A percentile compares a stretch with the other conserved stretches of the same genome.
phyloP scores from a whole-genome alignment of 768 basidiomycete genomes.

The Collybiopsis luxurians region DNA sequence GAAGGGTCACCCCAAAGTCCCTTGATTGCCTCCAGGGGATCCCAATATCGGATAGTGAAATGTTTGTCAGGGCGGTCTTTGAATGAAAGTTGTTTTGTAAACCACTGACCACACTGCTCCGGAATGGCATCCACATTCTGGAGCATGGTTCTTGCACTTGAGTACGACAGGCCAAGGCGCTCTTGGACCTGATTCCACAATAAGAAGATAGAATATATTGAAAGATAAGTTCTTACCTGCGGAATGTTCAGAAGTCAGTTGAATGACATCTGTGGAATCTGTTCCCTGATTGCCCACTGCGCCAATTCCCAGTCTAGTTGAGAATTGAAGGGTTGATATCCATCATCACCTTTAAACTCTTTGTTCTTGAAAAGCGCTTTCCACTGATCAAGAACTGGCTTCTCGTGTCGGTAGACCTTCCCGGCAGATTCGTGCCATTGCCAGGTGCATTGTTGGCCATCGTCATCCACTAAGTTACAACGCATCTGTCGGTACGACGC shows the following conservation, averaged over 20 bases:
- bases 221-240: not conserved
- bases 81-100: not conserved
- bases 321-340: not conserved
- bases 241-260: not conserved
- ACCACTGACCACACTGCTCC: not conserved
- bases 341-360: too few relatives aligned
- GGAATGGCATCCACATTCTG: constrained; percentile 10
- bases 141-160: not conserved
- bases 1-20: constrained; percentile 3
- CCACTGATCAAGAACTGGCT: too few relatives aligned
- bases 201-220: not conserved
- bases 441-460: too few relatives aligned
- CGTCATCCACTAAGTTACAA: too few relatives aligned
- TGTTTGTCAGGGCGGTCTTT: not conserved
- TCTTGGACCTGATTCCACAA: not conserved
- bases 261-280: not conserved
- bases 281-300: not conserved
- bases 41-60: constrained; percentile 8
- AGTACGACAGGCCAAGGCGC: too few relatives aligned
- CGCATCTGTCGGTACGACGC: too few relatives aligned
- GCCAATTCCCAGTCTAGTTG: not conserved
- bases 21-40: constrained; percentile 9
- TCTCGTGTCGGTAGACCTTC: too few relatives aligned
- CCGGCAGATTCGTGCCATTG: too few relatives aligned
- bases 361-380: too few relatives aligned